A percentile compares a stretch with the other conserved stretches of the same genome.
Conservation (phyloP, 352 stramenopile species). For the Phytophthora palmivora region DNA sequence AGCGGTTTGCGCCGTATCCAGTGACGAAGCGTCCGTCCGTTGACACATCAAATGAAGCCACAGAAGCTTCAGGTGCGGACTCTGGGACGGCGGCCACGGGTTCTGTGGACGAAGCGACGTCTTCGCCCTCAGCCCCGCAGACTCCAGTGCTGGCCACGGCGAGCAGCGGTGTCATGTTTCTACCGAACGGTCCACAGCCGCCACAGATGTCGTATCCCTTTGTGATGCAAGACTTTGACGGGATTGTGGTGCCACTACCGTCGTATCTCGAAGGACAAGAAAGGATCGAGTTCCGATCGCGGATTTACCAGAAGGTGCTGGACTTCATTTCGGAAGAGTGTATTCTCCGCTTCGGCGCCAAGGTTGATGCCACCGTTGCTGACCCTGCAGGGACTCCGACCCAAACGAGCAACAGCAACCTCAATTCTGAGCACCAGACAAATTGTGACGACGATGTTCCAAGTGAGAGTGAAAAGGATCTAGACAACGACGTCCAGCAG, state of each 20-base stretch:
- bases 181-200: constrained; percentile 58
- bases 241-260: constrained; percentile 79
- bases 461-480: constrained; percentile 6
- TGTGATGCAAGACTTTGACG: constrained; percentile 79
- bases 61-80: not conserved
- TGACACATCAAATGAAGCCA: constrained; percentile 11
- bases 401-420: not conserved
- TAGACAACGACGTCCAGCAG: constrained; percentile 3
- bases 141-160: constrained; percentile 11
- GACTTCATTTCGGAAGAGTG: constrained; percentile 88
- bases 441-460: constrained; percentile 5
- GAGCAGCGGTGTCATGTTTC: constrained; percentile 42
- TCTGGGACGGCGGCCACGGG: too few species aligned
- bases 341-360: constrained; percentile 57
- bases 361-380: constrained; percentile 3
- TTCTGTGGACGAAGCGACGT: constrained; percentile 10
- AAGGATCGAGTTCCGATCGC: constrained; percentile 74
- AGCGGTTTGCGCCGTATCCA: constrained; percentile 40
- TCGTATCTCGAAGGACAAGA: constrained; percentile 80
- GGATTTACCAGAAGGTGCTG: constrained; percentile 85
- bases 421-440: constrained; percentile 13
- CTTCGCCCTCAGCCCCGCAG: not conserved
- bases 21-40: constrained; percentile 12
- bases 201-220: constrained; percentile 62
- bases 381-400: not conserved